Evolutionary conservation across 495 filamentous ascomycete species (phyloP).

Genomic region (Neurospora sp.): DNA sequence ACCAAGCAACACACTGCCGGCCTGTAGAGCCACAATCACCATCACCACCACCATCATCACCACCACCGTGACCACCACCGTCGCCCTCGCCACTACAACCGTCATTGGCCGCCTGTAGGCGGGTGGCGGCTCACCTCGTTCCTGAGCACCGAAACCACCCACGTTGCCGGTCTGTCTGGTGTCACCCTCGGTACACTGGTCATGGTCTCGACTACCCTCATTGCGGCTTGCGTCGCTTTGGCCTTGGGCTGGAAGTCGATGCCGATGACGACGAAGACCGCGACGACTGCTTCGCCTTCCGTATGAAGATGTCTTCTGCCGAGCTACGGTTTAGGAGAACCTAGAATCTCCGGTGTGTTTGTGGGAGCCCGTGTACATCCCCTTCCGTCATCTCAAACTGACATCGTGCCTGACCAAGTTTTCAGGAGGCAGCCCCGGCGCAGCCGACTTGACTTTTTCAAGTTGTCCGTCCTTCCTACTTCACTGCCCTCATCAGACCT

Average conservation of each 20-base stretch:
- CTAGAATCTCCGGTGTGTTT: not conserved
- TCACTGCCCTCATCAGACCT: too few relatives aligned
- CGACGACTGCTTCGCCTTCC: not conserved
- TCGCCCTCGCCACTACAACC: not conserved
- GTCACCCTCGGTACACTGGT: conserved; percentile 72
- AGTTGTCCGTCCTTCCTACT: not conserved
- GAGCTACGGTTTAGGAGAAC: not conserved
- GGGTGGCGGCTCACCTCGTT: conserved; percentile 53
- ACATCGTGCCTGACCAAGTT: not conserved
- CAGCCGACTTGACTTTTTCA: not conserved
- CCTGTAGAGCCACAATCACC: not conserved
- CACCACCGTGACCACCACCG: not conserved
- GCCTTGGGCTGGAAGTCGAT: conserved; percentile 67
- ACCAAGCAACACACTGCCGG: not conserved
- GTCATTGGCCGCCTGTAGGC: not conserved
- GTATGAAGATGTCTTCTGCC: not conserved
- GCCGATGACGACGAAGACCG: not conserved
- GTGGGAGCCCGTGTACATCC: not conserved
- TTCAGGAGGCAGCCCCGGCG: not conserved
- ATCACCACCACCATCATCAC: not conserved
- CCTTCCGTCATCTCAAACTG: not conserved
- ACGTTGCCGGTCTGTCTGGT: conserved; percentile 74
- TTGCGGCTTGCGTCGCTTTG: conserved; percentile 56
- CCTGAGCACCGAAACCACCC: conserved; percentile 75
- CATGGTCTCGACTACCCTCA: conserved; percentile 61